These are phyloP conservation scores for Amylocystis lapponica DNA, from an alignment of 768 basidiomycete genomes.

Conservation along the genomic window DNA sequence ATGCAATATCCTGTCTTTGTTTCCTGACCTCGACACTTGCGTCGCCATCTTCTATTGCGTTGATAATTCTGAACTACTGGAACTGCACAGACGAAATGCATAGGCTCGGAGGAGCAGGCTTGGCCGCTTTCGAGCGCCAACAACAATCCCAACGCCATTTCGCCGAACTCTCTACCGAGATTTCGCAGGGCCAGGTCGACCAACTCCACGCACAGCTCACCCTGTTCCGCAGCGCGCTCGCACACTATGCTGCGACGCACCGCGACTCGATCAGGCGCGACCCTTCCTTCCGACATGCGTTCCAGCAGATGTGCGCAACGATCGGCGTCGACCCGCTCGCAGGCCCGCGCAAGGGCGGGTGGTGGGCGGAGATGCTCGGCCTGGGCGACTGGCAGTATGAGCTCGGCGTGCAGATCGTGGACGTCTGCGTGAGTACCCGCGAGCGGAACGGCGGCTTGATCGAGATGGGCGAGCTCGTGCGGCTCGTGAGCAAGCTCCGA, in stretches of 20 bases:
- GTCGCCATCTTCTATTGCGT: too few species aligned
- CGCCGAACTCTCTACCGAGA: conserved; percentile 69
- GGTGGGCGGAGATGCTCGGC: conserved; percentile 88
- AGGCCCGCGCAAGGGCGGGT: conserved; percentile 78
- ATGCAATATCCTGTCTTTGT: too few species aligned
- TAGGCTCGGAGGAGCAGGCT: conserved; percentile 73
- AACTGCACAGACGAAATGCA: too few species aligned
- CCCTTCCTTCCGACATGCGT: conserved; percentile 84
- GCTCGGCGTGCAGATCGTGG: conserved; percentile 92
- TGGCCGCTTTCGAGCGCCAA: conserved; percentile 88
- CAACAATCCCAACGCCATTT: conserved; percentile 77
- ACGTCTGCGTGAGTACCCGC: conserved; percentile 82
- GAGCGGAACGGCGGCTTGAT: conserved; percentile 92
- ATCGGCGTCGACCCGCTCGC: conserved; percentile 95
- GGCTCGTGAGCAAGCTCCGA: conserved; percentile 72
- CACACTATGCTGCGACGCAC: conserved; percentile 77
- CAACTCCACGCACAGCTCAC: conserved; percentile 76
- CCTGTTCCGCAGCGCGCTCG: conserved; percentile 77
- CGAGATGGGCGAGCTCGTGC: conserved; percentile 78
- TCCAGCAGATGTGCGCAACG: conserved; percentile 92
- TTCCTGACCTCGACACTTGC: too few species aligned
- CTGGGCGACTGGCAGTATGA: conserved; percentile 95
- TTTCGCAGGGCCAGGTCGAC: conserved; percentile 73
- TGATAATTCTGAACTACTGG: too few species aligned
- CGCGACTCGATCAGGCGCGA: conserved; percentile 78